Base-by-base conservation (phyloP, 208 protist species). In the Wallacemonas sp. region DNA sequence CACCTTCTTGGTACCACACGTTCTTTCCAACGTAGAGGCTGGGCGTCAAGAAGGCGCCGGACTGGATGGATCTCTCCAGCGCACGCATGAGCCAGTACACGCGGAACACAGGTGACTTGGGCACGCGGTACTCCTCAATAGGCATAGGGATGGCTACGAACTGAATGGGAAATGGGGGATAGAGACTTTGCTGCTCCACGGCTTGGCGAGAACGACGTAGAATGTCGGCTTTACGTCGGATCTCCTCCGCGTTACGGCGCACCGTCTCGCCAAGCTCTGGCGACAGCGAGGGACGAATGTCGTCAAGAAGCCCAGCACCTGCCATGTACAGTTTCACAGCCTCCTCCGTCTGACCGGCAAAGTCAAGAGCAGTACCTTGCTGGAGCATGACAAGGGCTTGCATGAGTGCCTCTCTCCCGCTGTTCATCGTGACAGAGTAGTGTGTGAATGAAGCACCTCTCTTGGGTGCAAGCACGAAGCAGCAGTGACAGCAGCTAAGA, bases 1-100 rank as follows among this genome's bases (percentile, higher is more conserved):
- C 83, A 39, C 88, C 84, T 39, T 80, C 65, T 68, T 94, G 88
- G 33, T 79, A 72, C 85, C 88, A 94, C 47, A 94, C 85, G 14
- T 90, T 82, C 27, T 75, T 70, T 17, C 70, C 74, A 3, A 94
- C 85, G 71, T 89, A 94, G 56, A 94, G 75, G 46, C 82, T 72
- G 11, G 88, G 88, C 0, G 88, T 88, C 27, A 94, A 56, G 62
- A 86, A 94, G 17, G 84, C 84, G 26, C 88, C 88, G 41, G 82
- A 69, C 26, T 84, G 82, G 36, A 94, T 94, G 8, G 88, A 94
- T 12, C 71, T 70, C 61, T 80, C 54, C 19, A 94, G 70, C 33
- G 80, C 45, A 1, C 80, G 82, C 88, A 94, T 91, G 8, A 94
- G 70, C 85, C 88, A 94, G 38, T 80, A 88, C 28, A 91, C 84